Conservation (phyloP, 371 early-diverging fungal genomes). For the Cokeromyces recurvatus region DNA sequence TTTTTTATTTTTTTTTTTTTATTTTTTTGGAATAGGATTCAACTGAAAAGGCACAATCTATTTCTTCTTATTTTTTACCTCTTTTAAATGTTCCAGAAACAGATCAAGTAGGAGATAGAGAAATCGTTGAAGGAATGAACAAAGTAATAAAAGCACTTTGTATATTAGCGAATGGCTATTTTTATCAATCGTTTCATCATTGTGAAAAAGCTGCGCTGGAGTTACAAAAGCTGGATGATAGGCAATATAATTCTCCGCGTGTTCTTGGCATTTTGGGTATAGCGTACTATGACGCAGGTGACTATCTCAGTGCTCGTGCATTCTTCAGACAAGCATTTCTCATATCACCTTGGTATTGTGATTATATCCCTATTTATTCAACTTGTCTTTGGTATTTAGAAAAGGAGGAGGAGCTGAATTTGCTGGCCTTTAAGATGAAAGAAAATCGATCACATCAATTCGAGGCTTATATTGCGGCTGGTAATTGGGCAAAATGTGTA, state of each 20-base stretch:
- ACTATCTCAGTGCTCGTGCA: constrained; percentile 24
- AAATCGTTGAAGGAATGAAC: constrained; percentile 37
- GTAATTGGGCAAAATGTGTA: constrained; percentile 36
- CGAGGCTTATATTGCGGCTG: constrained; percentile 40
- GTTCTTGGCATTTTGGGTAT: constrained; percentile 32
- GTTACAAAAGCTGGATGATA: constrained; percentile 32
- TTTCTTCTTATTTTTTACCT: no score
- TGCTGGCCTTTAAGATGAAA: constrained; percentile 37
- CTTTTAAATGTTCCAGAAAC: no score
- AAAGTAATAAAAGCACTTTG: constrained; percentile 21
- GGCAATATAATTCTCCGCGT: constrained; percentile 37
- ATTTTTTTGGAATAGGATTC: no score
- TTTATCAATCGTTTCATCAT: constrained; percentile 27
- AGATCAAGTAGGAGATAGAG: no score
- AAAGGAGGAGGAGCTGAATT: constrained; percentile 31
- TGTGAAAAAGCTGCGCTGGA: constrained; percentile 24
- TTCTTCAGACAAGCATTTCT: constrained; percentile 33
- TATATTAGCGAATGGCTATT: constrained; percentile 27
- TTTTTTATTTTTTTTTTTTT: no score
- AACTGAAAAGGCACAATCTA: no score
- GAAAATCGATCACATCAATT: constrained; percentile 29
- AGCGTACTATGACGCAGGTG: constrained; percentile 35
- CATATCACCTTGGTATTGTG: constrained; percentile 42
- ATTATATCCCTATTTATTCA: constrained; percentile 33
- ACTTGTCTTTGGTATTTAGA: constrained; percentile 42